Evolutionary conservation across 1,284 basidiomycete genomes (phyloP).

Genomic region (Papiliotrema fonsecae): DNA sequence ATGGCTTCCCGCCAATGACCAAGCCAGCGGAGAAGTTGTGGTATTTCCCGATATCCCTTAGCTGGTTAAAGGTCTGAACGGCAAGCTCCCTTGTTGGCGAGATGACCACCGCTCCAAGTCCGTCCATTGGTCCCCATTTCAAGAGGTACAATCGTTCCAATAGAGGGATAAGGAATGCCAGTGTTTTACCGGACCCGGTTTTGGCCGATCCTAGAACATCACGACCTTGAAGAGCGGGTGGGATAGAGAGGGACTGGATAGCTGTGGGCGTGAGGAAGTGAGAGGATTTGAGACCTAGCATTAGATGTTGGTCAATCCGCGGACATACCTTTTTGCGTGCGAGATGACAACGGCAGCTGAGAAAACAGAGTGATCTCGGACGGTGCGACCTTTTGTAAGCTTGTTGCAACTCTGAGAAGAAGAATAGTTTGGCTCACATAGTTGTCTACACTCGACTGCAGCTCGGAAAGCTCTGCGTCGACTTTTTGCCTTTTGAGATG

Average conservation of each 20-base stretch:
- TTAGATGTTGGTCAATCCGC: background rate
- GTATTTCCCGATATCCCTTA: constrained; percentile 83
- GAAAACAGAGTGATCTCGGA: constrained; percentile 40
- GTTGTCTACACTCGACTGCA: constrained; percentile 36
- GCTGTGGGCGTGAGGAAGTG: constrained; percentile 84
- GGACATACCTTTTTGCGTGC: constrained; percentile 39
- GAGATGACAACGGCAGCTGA: constrained; percentile 46
- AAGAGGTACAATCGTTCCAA: constrained; percentile 68
- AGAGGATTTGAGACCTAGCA: constrained; percentile 70
- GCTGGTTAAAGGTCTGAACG: constrained; percentile 94
- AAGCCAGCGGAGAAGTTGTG: constrained; percentile 92
- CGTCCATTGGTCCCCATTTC: constrained; percentile 76
- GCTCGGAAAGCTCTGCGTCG: constrained; percentile 42
- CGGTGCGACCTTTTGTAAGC: constrained; percentile 19
- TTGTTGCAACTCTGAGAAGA: background rate
- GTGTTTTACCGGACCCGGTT: constrained; percentile 78
- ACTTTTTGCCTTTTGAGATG: constrained; percentile 36
- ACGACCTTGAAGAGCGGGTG: constrained; percentile 60
- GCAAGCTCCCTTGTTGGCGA: constrained; percentile 94
- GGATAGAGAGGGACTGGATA: constrained; percentile 64
- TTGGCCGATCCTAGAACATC: constrained; percentile 73
- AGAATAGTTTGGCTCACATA: constrained; percentile 33
- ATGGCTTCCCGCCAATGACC: constrained; percentile 92
- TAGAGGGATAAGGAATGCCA: constrained; percentile 73
- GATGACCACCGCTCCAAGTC: constrained; percentile 87